These are phyloP conservation scores for Uncinocarpus reesii DNA, from an alignment of 2,329 filamentous ascomycete genomes.

Conservation along the genomic window DNA sequence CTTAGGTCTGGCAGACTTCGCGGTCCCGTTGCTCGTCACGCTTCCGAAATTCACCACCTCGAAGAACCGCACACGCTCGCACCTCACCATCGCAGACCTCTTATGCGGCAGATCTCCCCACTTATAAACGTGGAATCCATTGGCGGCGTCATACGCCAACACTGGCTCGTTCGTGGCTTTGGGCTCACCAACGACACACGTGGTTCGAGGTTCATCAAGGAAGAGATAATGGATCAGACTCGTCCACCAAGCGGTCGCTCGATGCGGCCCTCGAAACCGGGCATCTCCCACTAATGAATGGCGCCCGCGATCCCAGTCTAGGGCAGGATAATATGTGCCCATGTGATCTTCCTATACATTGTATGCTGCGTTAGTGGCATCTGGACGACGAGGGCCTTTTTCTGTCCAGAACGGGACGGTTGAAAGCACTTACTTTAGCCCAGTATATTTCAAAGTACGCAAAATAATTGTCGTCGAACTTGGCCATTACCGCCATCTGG, in stretches of 20 bases:
- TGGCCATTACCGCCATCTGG: constrained; percentile 57
- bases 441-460: constrained; percentile 75
- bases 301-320: constrained; percentile 49
- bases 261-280: constrained; percentile 45
- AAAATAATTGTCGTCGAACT: constrained; percentile 60
- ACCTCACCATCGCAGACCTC: constrained; percentile 56
- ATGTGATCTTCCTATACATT: constrained; percentile 46
- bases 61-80: constrained; percentile 58
- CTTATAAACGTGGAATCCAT: constrained; percentile 62
- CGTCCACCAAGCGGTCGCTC: constrained; percentile 50
- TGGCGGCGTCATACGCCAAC: constrained; percentile 61
- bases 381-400: constrained; percentile 29
- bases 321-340: constrained; percentile 48
- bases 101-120: constrained; percentile 64
- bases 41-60: constrained; percentile 44
- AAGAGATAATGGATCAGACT: constrained; percentile 51
- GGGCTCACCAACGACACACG: constrained; percentile 52
- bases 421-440: constrained; percentile 50
- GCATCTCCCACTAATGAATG: constrained; percentile 51
- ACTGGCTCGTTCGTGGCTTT: constrained; percentile 60
- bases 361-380: not conserved
- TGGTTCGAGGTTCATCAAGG: constrained; percentile 49
- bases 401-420: too few species aligned
- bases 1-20: constrained; percentile 20
- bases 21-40: constrained; percentile 19